These are phyloP conservation scores for Triticum turgidum DNA, from an alignment of 176 grass and related monocot species.

Conservation along the genomic window DNA sequence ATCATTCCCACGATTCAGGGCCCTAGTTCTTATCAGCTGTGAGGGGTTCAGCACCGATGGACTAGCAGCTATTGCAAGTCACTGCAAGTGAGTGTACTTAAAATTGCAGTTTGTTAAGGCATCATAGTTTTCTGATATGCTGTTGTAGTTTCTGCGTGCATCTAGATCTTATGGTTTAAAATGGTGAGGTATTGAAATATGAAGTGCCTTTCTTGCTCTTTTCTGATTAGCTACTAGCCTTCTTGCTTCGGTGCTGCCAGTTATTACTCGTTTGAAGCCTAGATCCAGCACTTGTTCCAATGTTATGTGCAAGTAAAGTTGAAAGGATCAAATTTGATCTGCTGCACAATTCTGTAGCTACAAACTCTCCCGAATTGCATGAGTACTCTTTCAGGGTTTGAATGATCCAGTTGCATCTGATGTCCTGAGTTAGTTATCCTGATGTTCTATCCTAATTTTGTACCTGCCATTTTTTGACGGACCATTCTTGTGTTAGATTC, in stretches of 20 bases:
- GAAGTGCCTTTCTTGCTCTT: background rate
- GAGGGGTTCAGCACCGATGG: conserved; percentile 83
- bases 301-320: background rate
- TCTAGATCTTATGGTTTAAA: background rate
- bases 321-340: background rate
- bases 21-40: conserved; percentile 67
- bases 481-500: background rate
- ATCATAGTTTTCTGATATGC: background rate
- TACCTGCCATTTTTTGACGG: background rate
- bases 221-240: background rate
- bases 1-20: conserved; percentile 62
- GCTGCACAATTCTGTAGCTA: background rate
- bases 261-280: background rate
- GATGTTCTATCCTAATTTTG: background rate
- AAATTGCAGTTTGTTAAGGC: background rate
- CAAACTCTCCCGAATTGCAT: background rate
- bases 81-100: conserved; percentile 60
- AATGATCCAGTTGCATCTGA: background rate
- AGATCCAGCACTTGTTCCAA: background rate
- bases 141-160: background rate
- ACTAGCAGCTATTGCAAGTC: conserved; percentile 58
- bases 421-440: background rate
- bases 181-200: background rate
- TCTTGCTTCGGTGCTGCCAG: background rate
- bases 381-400: background rate